A percentile compares a stretch with the other conserved stretches of the same genome.
Conservation (phyloP, 768 basidiomycete genomes). For the Heimioporus sp. region DNA sequence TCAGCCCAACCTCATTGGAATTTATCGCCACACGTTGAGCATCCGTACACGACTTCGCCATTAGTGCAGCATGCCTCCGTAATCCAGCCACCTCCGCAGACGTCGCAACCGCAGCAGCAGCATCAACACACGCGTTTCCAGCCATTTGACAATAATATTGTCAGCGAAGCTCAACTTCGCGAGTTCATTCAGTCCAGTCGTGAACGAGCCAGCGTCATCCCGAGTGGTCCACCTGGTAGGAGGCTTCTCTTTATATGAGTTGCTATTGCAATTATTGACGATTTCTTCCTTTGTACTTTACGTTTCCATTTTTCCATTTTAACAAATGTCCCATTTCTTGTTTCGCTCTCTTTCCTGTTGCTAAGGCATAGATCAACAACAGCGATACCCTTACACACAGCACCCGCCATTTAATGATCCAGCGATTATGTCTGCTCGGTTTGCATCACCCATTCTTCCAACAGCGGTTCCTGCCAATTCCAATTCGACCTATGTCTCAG, state of each 20-base stretch:
- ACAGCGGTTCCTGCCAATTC: constrained; percentile 7
- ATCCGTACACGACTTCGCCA: constrained; percentile 47
- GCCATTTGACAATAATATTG: constrained; percentile 47
- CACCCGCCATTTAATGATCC: constrained; percentile 65
- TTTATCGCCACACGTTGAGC: constrained; percentile 38
- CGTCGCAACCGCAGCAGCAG: constrained; percentile 31
- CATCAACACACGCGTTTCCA: constrained; percentile 48
- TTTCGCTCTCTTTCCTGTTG: constrained; percentile 14
- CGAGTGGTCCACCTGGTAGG: constrained; percentile 45
- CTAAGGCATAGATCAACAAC: constrained; percentile 36
- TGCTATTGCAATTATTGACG: constrained; percentile 32
- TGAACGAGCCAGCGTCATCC: constrained; percentile 44
- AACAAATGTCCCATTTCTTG: constrained; percentile 17
- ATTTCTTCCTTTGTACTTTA: constrained; percentile 24
- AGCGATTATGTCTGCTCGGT: constrained; percentile 76
- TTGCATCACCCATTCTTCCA: constrained; percentile 43
- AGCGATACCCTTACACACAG: constrained; percentile 32
- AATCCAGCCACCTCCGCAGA: constrained; percentile 32
- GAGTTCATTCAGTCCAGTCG: constrained; percentile 74
- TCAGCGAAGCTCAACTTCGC: constrained; percentile 76
- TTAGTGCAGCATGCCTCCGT: constrained; percentile 46
- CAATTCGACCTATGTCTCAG: constrained; percentile 9
- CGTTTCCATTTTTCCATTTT: constrained; percentile 12
- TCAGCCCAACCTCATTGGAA: constrained; percentile 46
- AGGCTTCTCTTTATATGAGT: constrained; percentile 42